Base-by-base conservation (phyloP, 176 grass and related monocot genomes). In the Typha latifolia region DNA sequence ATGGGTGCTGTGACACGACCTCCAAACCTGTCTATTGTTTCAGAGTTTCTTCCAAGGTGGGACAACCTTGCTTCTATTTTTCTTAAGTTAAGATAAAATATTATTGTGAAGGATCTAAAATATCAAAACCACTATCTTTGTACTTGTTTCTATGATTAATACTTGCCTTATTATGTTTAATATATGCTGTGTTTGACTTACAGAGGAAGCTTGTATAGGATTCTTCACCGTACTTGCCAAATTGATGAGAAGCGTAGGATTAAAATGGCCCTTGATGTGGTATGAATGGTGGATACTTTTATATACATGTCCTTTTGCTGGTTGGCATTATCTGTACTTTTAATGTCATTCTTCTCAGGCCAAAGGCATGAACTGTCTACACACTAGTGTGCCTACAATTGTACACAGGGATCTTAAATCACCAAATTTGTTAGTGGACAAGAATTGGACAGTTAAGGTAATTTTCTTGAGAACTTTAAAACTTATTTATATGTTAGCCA, bases 391-490 rank as follows among this genome's bases (percentile, higher is more conserved):
- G 52, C 94, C 94, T 57, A 99, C 89, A 79, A 87, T 99, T 69
- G 94, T 99, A 78, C 89, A 99, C 66, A 83, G 94, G 72, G 94
- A 99, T 99, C 80, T 99, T 65, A 99, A 99, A 90, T 93, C 94
- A 13, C 94, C 94, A 65, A 99, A 99, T 83, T 83, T 99, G 64
- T 83, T 99, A 73, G 94, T 93, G 27, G 94, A 99, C 72, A 90
- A 99, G 73, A 99, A 99, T 73, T 99, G 94, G 94, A 93, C 80
- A 65, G 94, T 99, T 21, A 99, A 99, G 94, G 94, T 99, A 74
- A 68, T 67, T 23, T 74, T 59, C 66, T 83, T 84, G 64, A 22
- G 62, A 53, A 71, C 27, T 55, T 78, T 13, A 55, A 79, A 47
- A 37, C 26, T 65, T 43, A 9, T 9, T 43, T 43, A 10, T 43